Base-by-base conservation (phyloP, 1,284 basidiomycete species). In the Microbotryomycetes sp. region DNA sequence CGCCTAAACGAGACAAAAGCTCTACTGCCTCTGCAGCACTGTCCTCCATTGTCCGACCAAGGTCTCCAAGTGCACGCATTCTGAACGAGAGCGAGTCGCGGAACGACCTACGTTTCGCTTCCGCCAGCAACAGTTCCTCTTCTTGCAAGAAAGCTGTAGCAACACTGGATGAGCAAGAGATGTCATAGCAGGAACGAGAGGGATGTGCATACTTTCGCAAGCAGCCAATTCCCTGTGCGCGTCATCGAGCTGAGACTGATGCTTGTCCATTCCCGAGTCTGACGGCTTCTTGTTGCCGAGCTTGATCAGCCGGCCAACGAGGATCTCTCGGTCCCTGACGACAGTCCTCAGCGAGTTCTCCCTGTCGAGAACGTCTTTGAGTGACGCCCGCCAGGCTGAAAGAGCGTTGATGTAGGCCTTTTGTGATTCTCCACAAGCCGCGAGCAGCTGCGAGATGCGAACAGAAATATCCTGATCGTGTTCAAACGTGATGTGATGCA, bases 321-420 rank as follows among this genome's bases (percentile, higher is more conserved):
- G 70, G 54, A 78, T 78, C 66, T 78, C 76, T 29, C 76, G 73
- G 57, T 78, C 76, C 24, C 76, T 69, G 18, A 77, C 70, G 35
- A 78, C 75, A 54, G 69, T 73, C 31, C 73, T 70, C 56, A 78
- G 72, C 59, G 73, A 73, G 41, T 71, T 69, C 68, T 78, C 76
- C 52, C 76, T 73, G 29, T 75, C 75, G 50, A 75, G 71, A 26
- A 78, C 74, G 58, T 77, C 76, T 64, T 76, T 76, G 62, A 78
- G 72, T 21, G 74, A 72, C n/a, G 68, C 68, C 51, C 76, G 73
- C 66, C 76, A 78, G 54, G 72, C 66, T 29, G 73, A 66, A 55
- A 78, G 72, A 21, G 75, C 72, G 52, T 72, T 70, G 13, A 75
- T 71, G 63, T 77, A 75, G 27, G 72, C 72, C 29, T 71, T 70